Base-by-base conservation (phyloP, 805 yeast species). In the Myxozyma sirexii region DNA sequence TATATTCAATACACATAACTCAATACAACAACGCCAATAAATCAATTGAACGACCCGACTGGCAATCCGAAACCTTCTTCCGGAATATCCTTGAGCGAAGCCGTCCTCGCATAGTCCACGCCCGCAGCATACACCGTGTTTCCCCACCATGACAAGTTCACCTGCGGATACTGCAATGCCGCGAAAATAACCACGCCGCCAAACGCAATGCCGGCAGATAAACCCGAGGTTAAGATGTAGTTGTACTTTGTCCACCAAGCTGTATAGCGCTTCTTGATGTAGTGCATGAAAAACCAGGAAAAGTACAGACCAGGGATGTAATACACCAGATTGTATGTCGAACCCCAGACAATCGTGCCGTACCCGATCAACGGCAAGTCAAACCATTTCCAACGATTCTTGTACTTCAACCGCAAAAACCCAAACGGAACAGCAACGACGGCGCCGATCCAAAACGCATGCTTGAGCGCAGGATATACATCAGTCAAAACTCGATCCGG, bases 161-260 rank as follows among this genome's bases (percentile, higher is more conserved):
- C n/a, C n/a, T n/a, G n/a, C n/a, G n/a, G n/a, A n/a, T n/a, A n/a
- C n/a, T n/a, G n/a, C n/a, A n/a, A n/a, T n/a, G n/a, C n/a, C n/a
- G n/a, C n/a, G n/a, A n/a, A n/a, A n/a, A n/a, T n/a, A n/a, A n/a
- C n/a, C n/a, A n/a, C n/a, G n/a, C n/a, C n/a, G n/a, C n/a, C n/a
- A 62, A 83, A 77, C 0, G 88, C 88, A 17, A 85, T 79, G 0
- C 88, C 89, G 4, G 86, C 80, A 41, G 85, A 85, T 17, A 86
- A 72, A 1, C 84, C 90, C 26, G 87, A 84, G 21, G 87, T 80
- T 47, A 86, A 73, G 4, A 84, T 80, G 70, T 84, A 85, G 70
- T 85, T 85, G 71, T 86, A 86, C 71, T 85, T 85, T 41, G 85
- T 84, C 91, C 91, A 86, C 91, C 90, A 86, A 47, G 77, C 74